Percentiles rank a stretch among this genome's conserved stretches.
phyloP scores from a whole-genome alignment of 352 stramenopile genomes.

The Pythium brassicae region DNA sequence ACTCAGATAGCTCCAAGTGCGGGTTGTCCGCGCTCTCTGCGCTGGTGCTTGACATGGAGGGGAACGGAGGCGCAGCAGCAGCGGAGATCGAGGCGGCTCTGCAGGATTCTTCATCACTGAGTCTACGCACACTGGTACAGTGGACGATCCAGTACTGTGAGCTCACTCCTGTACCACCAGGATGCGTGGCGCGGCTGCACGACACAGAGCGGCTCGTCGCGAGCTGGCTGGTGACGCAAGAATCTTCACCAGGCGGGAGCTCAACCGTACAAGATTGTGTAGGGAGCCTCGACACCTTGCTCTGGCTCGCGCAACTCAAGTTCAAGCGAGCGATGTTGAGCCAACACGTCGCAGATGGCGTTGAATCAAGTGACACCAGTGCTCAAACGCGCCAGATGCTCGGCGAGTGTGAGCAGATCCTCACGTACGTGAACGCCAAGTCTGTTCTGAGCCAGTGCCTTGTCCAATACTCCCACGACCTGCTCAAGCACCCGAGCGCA shows the following conservation, averaged over 20 bases:
- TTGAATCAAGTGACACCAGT: not conserved
- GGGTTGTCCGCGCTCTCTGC: conserved; percentile 14
- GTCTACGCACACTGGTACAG: conserved; percentile 23
- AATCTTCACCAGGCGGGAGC: not conserved
- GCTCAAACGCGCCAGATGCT: conserved; percentile 1
- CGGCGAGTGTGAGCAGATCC: conserved; percentile 13
- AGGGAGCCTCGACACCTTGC: conserved; percentile 17
- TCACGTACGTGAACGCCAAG: conserved; percentile 9
- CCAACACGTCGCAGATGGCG: conserved; percentile 10
- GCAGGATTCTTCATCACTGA: conserved; percentile 11
- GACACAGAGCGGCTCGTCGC: conserved; percentile 19
- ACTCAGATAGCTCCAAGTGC: not conserved
- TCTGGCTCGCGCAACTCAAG: conserved; percentile 26
- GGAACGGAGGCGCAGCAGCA: conserved; percentile 17
- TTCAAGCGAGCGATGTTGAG: conserved; percentile 25
- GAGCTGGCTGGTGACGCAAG: conserved; percentile 9
- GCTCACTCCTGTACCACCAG: conserved; percentile 11
- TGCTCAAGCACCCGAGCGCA: not conserved
- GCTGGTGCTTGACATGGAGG: conserved; percentile 35
- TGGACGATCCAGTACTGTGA: conserved; percentile 31
- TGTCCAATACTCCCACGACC: not conserved
- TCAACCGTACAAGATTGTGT: not conserved
- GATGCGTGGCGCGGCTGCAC: conserved; percentile 13
- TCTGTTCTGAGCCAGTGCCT: conserved; percentile 4
- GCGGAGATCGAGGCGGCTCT: conserved; percentile 18